Percentiles rank a stretch among this genome's conserved stretches.
Conservation (phyloP, 805 yeast genomes). For the Monosporozyma unispora region DNA sequence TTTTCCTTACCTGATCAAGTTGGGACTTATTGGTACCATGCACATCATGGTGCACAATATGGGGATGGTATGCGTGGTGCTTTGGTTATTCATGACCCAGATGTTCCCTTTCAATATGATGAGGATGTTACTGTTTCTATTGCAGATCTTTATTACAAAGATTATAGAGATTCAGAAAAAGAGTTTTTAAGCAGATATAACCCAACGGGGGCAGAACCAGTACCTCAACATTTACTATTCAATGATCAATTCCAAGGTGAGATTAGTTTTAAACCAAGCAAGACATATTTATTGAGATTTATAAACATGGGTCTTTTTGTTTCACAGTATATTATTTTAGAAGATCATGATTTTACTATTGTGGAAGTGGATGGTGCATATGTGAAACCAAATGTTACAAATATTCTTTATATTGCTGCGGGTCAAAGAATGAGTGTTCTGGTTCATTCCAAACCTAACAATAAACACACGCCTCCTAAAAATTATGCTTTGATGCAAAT, state of each 20-base stretch:
- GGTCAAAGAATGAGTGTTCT: conserved; percentile 77
- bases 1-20: conserved; percentile 59
- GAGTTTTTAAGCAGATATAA: conserved; percentile 55
- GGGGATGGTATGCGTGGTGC: conserved; percentile 71
- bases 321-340: conserved; percentile 59
- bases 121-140: conserved; percentile 50
- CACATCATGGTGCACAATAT: conserved; percentile 69
- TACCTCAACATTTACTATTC: conserved; percentile 57
- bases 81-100: conserved; percentile 52
- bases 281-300: conserved; percentile 56
- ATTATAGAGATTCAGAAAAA: conserved; percentile 37
- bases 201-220: conserved; percentile 82
- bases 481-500: conserved; percentile 56
- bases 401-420: conserved; percentile 55
- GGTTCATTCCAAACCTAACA: conserved; percentile 51
- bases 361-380: conserved; percentile 71
- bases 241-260: conserved; percentile 56
- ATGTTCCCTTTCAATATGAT: conserved; percentile 50
- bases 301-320: conserved; percentile 65
- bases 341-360: conserved; percentile 61
- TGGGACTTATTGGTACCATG: conserved; percentile 82
- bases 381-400: conserved; percentile 48
- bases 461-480: conserved; percentile 22
- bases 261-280: conserved; percentile 46
- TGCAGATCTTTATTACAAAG: conserved; percentile 56